Base-by-base conservation (phyloP, 768 basidiomycete genomes). In the Hysterangium stoloniferum region DNA sequence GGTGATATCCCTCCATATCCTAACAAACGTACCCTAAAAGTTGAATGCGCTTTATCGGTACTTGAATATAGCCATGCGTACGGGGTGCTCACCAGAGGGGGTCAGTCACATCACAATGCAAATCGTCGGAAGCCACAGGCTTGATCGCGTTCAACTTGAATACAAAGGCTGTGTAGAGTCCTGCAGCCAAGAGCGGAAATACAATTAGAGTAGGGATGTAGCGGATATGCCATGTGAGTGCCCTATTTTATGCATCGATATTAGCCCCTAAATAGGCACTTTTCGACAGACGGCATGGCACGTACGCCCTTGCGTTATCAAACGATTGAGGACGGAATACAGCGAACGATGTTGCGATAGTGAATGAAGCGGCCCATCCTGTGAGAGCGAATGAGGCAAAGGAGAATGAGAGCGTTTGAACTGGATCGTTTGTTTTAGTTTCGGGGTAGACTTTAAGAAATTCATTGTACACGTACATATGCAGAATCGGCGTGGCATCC, bases 61-160 rank as follows among this genome's bases (percentile, higher is more conserved):
- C n/a, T 1, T 34, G 25, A 27, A 22, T 40, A 27, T 38, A 17
- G 35, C 24, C 4, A 13, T 1, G 58, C 74, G n/a, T n/a, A n/a
- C n/a, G n/a, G n/a, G n/a, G n/a, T n/a, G n/a, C n/a, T 40, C 57
- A 84, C 83, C 82, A 84, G 48, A 74, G 61, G 2, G 80, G 80
- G 56, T 69, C 53, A n/a, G 66, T 74, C 28, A 73, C 71, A 57
- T 84, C 82, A 57, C 84, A 85, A 56, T 74, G 70, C 52, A 86
- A 60, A 55, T 74, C 75, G 32, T 80, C 72, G 1, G 59, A 59
- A 22, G 33, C 28, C 1, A 25, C 22, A 4, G 75, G 78, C 31
- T 68, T 62, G 3, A 74, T 68, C 4, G 77, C 69, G 53, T 77
- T 58, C 3, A 71, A 60, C 51, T 62, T 69, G 38, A 79, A 53